Percentiles rank a stretch among this genome's conserved stretches.
Evolutionary conservation across 2,329 filamentous ascomycete genomes (phyloP).

Genomic region (Chaetomiaceae sp.): DNA sequence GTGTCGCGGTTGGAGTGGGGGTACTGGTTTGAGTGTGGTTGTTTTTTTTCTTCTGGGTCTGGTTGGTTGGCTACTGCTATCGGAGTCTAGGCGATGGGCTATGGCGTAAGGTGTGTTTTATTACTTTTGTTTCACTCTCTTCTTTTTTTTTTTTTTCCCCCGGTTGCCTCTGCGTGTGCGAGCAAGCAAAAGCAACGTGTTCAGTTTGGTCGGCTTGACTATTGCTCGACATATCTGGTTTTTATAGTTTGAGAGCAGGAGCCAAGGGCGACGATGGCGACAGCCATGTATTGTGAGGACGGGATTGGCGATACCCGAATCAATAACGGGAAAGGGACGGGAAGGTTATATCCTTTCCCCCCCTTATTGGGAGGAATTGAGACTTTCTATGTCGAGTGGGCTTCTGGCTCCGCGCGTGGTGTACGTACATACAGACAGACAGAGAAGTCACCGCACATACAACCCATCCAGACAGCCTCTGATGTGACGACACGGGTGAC

Average conservation of each 20-base stretch:
- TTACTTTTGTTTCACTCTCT: neutral
- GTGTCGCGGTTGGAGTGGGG: conserved; percentile 4
- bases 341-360: no score
- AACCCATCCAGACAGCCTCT: no score
- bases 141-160: neutral
- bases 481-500: no score
- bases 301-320: conserved; percentile 2
- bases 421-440: no score
- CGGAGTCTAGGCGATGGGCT: no score
- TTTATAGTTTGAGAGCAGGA: neutral
- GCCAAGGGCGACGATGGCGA: neutral
- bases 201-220: neutral
- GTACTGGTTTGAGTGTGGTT: neutral
- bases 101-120: neutral
- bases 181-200: neutral
- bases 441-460: neutral
- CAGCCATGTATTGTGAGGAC: neutral
- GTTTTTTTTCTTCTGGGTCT: neutral
- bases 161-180: neutral
- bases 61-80: no score
- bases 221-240: neutral
- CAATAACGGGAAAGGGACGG: neutral
- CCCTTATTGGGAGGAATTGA: no score
- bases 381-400: neutral
- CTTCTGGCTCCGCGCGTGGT: no score